Evolutionary conservation across 139 green algal genomes (phyloP).

Genomic region (Gonium pectorale): DNA sequence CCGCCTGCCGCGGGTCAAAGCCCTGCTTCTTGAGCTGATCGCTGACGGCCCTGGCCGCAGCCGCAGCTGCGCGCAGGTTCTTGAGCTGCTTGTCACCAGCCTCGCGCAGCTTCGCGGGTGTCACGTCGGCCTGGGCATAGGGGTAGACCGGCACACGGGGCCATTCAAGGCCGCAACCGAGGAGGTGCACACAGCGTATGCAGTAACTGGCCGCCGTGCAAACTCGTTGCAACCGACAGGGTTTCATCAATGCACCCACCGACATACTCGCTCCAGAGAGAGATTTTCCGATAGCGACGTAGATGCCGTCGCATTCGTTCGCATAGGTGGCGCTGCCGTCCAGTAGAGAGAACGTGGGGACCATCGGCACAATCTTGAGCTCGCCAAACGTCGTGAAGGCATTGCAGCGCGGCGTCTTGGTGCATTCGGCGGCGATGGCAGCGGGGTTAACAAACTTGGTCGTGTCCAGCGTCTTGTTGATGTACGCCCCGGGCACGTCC

Average conservation of each 20-base stretch:
- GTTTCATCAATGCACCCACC: not conserved
- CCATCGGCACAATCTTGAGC: not conserved
- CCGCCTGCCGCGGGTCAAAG: not conserved
- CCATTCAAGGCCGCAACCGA: not conserved
- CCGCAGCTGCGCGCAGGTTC: not conserved
- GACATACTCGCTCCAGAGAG: not conserved
- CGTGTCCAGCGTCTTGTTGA: not conserved
- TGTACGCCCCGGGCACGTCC: not conserved
- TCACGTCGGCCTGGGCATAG: not conserved
- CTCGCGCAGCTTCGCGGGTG: not conserved
- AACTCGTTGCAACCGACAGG: not conserved
- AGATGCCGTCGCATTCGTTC: not conserved
- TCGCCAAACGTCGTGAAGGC: slow-evolving; percentile 15
- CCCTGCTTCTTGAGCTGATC: not conserved
- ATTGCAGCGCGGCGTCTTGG: not conserved
- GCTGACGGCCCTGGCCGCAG: not conserved
- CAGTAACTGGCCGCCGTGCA: not conserved
- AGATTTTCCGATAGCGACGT: not conserved
- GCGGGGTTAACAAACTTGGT: not conserved
- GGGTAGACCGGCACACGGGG: not conserved
- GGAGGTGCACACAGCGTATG: not conserved
- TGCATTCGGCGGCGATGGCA: not conserved
- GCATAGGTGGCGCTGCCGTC: not conserved
- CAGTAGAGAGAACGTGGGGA: not conserved
- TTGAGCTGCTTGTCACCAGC: not conserved